phyloP scores from a whole-genome alignment of 208 protist genomes.

The Endotrypanum monterogeii region DNA sequence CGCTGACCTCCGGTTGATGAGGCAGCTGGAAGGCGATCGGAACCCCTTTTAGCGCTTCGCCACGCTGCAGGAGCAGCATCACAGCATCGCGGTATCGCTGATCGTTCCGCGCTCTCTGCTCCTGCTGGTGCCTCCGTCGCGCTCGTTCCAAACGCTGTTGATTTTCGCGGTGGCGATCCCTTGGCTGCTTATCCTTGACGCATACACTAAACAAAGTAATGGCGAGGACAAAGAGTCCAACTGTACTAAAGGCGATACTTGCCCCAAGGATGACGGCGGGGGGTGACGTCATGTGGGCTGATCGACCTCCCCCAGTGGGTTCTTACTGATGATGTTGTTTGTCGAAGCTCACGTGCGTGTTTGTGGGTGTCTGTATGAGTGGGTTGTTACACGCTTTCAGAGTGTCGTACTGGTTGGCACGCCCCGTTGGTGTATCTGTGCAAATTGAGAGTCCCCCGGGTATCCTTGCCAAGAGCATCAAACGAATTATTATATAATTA shows the following conservation, averaged over 20 bases:
- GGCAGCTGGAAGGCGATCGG: conserved; percentile 46
- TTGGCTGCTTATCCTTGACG: conserved; percentile 3
- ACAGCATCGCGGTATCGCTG: conserved; percentile 51
- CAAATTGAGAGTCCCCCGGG: too few relatives aligned
- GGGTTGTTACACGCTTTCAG: too few relatives aligned
- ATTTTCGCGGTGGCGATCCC: conserved; percentile 9
- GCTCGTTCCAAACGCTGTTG: conserved; percentile 26
- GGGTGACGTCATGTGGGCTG: conserved; percentile 1
- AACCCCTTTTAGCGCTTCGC: conserved; percentile 41
- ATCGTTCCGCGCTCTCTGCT: conserved; percentile 48
- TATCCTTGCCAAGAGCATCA: too few relatives aligned
- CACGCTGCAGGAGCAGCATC: conserved; percentile 45
- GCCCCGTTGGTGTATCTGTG: too few relatives aligned
- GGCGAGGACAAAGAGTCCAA: neutral
- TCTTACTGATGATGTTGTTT: too few relatives aligned
- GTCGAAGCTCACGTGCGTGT: too few relatives aligned
- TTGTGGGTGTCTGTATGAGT: too few relatives aligned
- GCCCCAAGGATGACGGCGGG: conserved; percentile 8
- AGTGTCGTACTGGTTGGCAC: too few relatives aligned
- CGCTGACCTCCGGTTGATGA: conserved; percentile 29
- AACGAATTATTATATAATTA: too few relatives aligned
- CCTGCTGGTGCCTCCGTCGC: conserved; percentile 20
- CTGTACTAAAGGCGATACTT: conserved; percentile 21
- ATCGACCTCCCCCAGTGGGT: neutral
- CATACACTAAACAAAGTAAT: conserved; percentile 12